Percentiles rank a stretch among this genome's conserved stretches.
Evolutionary conservation across 192 early-diverging fungal genomes (phyloP).

Genomic region (Physocladia obscura): DNA sequence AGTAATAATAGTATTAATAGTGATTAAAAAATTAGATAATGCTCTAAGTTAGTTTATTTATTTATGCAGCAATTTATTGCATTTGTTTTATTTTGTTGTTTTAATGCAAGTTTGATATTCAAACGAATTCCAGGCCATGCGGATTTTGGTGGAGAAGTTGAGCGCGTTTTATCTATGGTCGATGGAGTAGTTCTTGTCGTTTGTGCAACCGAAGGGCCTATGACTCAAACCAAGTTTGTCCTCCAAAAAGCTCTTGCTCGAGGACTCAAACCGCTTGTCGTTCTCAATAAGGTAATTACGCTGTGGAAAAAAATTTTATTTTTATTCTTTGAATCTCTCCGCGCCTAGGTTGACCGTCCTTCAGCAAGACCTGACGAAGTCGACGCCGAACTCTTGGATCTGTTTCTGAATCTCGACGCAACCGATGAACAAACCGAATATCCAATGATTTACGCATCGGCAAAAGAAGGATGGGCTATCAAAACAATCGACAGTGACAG

Average conservation of each 20-base stretch:
- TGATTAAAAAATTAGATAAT: too few species aligned
- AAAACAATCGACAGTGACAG: constrained; percentile 46
- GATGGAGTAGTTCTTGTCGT: constrained; percentile 86
- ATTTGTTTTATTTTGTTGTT: constrained; percentile 13
- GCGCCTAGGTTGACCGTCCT: constrained; percentile 59
- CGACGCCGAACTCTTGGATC: constrained; percentile 76
- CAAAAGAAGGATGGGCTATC: constrained; percentile 82
- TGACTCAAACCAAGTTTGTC: constrained; percentile 89
- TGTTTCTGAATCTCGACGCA: constrained; percentile 77
- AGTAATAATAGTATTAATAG: too few species aligned
- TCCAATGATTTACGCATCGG: constrained; percentile 73
- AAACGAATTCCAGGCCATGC: constrained; percentile 51
- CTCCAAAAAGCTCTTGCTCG: constrained; percentile 73
- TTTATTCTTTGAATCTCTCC: too few species aligned
- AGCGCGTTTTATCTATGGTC: constrained; percentile 85
- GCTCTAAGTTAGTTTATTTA: constrained; percentile 65
- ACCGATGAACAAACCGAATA: constrained; percentile 79
- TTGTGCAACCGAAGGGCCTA: constrained; percentile 81
- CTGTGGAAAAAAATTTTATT: too few species aligned
- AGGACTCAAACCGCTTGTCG: constrained; percentile 73
- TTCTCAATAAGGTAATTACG: constrained; percentile 73
- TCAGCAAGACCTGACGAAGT: constrained; percentile 76
- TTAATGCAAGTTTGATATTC: constrained; percentile 22
- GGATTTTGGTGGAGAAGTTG: constrained; percentile 64
- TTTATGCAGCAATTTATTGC: constrained; percentile 59